Conservation (phyloP, 148 eudicot species). For the Polygonum maritimum region DNA sequence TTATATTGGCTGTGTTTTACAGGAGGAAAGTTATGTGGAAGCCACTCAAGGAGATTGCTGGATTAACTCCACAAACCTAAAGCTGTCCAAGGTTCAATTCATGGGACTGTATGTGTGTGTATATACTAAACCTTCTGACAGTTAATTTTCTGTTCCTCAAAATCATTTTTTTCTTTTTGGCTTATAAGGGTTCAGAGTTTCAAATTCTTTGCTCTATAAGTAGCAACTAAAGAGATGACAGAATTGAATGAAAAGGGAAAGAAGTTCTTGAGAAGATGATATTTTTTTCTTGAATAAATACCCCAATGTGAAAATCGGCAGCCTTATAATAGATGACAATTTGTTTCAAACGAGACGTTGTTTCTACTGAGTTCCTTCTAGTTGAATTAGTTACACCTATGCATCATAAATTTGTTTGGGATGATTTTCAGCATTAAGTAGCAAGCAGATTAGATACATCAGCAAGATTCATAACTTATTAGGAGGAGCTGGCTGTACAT, state of each 20-base stretch:
- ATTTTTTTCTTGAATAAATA: not conserved
- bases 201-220: not conserved
- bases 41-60: slow-evolving; percentile 83
- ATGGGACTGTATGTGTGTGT: not conserved
- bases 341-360: too few species aligned
- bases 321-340: too few species aligned
- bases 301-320: too few species aligned
- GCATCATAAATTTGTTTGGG: too few species aligned
- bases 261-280: too few species aligned
- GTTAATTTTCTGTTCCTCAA: not conserved
- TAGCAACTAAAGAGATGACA: not conserved
- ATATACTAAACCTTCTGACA: not conserved
- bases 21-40: slow-evolving; percentile 92
- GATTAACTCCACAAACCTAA: slow-evolving; percentile 24
- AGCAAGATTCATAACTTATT: too few species aligned
- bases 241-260: not conserved
- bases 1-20: not conserved
- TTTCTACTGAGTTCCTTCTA: too few species aligned
- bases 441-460: too few species aligned
- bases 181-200: not conserved
- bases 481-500: too few species aligned
- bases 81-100: not conserved
- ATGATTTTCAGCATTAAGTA: too few species aligned
- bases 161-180: not conserved
- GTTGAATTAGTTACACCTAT: too few species aligned